These are phyloP conservation scores for Cymbidium sinense DNA, from an alignment of 106 monocot species.

Conservation along the genomic window DNA sequence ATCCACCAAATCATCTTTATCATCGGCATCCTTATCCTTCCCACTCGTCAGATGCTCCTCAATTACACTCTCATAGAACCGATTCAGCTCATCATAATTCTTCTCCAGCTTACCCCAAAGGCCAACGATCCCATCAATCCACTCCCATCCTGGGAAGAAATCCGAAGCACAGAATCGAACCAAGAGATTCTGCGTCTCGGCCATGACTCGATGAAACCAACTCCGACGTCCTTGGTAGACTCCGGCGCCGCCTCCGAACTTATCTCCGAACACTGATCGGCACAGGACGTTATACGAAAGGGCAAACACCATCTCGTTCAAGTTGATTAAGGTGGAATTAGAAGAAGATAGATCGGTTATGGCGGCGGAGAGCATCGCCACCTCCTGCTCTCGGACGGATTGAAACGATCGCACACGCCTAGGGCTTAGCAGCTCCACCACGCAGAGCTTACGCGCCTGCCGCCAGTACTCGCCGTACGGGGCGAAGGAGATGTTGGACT, in stretches of 20 bases:
- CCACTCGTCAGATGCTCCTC: constrained; percentile 3
- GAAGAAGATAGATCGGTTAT: neutral
- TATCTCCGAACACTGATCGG: constrained; percentile 11
- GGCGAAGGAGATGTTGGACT: constrained; percentile 19
- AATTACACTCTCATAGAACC: constrained; percentile 3
- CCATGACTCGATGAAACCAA: neutral
- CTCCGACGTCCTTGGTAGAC: neutral
- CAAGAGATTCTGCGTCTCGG: constrained; percentile 1
- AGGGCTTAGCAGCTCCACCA: constrained; percentile 9
- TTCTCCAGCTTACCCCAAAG: neutral
- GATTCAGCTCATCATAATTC: neutral
- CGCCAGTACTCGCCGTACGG: constrained; percentile 17
- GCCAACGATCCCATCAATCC: neutral
- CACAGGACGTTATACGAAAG: constrained; percentile 14
- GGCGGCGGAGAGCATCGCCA: constrained; percentile 2
- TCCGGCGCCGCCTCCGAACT: neutral
- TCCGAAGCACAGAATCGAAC: constrained; percentile 1
- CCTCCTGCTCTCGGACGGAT: constrained; percentile 15
- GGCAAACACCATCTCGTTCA: constrained; percentile 23
- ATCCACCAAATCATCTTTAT: constrained; percentile 3
- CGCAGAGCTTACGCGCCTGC: constrained; percentile 7
- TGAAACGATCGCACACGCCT: constrained; percentile 13
- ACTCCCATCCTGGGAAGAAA: neutral
- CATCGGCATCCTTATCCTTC: neutral
- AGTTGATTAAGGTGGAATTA: neutral